Evolutionary conservation across 1,284 basidiomycete species (phyloP), one percentile per base, ranked within the genome.

Genomic region (Cutaneotrichosporon cyanovorans): DNA sequence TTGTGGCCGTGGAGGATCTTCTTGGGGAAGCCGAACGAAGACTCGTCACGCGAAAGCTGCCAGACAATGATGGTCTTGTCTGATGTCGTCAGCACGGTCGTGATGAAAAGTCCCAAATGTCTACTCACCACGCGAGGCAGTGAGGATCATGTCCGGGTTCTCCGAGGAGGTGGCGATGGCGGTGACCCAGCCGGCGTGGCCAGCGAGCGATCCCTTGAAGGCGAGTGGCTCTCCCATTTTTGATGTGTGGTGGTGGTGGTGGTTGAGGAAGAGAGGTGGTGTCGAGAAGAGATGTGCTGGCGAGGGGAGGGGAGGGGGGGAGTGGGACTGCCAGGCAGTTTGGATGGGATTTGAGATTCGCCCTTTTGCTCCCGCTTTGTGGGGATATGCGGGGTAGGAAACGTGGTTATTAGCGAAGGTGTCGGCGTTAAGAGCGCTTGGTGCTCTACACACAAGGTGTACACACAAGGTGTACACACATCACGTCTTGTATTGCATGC

Each of bases 61-160:
- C 95, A 99, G 72, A 97, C 91, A 70, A 99, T 97, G 79, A 98
- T 88, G 55, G 91, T 96, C 82, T 96, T 97, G 85, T 99, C 95
- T 91, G 66, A 39, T 40, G 46, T 50, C 31, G 46, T 52, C 40
- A 65, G 64, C 23, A 16, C n/a, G 16, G n/a, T 14, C 15, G 10
- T 14, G 21, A 21, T n/a, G 20, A 19, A 19, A 21, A 21, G n/a
- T 20, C 19, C 32, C 49, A 14, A 22, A 23, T 6, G 6, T 11
- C 30, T 46, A 78, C 74, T 69, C 78, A 92, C 89, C 89, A 78
- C 91, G 83, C 58, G 92, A 97, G 61, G 91, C 89, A 59, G 91
- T 95, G 73, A 95, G 78, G 74, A 96, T 91, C 81, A 92, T 87
- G 75, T 95, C 88, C 48, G 87, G 89, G 77, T 90, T 92, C 79